A percentile compares a stretch with the other conserved stretches of the same genome.
These are phyloP conservation scores for Acanthamoeba castellanii DNA, from an alignment of 208 protist species.

Conservation along the genomic window DNA sequence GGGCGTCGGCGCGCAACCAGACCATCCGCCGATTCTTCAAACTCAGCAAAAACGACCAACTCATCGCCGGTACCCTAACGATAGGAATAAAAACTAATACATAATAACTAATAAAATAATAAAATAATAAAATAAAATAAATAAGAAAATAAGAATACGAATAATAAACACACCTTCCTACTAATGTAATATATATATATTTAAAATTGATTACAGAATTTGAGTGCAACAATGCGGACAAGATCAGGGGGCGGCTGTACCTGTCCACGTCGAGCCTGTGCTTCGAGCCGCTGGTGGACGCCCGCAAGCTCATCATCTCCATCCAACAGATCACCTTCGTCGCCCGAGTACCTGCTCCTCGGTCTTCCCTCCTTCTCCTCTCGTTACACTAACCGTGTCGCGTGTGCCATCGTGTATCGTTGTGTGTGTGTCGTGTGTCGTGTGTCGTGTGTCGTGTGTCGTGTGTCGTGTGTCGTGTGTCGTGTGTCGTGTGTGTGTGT, in stretches of 20 bases:
- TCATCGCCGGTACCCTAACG: constrained; percentile 24
- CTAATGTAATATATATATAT: no score
- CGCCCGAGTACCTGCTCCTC: not conserved
- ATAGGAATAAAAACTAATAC: not conserved
- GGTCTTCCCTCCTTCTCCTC: not conserved
- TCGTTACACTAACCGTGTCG: not conserved
- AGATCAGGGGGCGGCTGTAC: constrained; percentile 37
- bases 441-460: no score
- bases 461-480: no score
- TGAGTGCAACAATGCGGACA: constrained; percentile 48
- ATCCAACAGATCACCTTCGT: constrained; percentile 50
- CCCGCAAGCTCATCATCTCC: constrained; percentile 29
- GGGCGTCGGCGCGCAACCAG: constrained; percentile 47
- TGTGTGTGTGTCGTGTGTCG: not conserved
- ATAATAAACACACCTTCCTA: no score
- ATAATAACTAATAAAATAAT: not conserved
- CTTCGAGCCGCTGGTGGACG: constrained; percentile 40
- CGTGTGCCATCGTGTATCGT: no score
- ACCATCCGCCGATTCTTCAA: constrained; percentile 51
- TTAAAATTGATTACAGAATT: no score
- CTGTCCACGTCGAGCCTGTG: constrained; percentile 48
- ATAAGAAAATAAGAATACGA: no score
- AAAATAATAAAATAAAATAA: no score
- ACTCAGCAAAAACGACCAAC: constrained; percentile 61
- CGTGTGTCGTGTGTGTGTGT: no score